phyloP scores from a whole-genome alignment of 305 asterid species.

The Fraxinus sp. region DNA sequence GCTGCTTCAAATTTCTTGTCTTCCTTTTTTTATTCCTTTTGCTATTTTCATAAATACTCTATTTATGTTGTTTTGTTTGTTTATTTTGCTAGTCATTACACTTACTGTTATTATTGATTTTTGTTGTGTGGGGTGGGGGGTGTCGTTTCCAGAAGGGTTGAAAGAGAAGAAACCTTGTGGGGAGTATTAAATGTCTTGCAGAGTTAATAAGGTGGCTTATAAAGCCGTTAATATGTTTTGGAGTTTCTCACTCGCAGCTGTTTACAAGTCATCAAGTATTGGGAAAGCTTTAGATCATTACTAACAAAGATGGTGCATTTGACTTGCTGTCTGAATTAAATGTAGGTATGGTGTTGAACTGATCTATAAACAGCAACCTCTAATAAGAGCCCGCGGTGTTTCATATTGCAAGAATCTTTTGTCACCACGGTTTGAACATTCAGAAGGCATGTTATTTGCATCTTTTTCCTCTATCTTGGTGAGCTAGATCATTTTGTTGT shows the following conservation, averaged over 20 bases:
- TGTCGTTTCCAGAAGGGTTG: not conserved
- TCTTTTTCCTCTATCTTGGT: conserved; percentile 18
- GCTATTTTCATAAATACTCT: not conserved
- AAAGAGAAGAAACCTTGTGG: conserved; percentile 20
- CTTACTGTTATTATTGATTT: not conserved
- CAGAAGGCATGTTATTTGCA: conserved; percentile 57
- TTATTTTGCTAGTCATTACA: not conserved
- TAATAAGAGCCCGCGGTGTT: conserved; percentile 96
- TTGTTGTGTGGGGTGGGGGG: conserved; percentile 5
- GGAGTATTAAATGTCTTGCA: conserved; percentile 19
- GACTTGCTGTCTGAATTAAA: conserved; percentile 33
- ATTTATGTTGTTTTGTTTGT: not conserved
- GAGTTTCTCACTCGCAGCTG: conserved; percentile 20
- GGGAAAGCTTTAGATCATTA: conserved; percentile 29
- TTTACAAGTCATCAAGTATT: conserved; percentile 27
- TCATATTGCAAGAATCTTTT: conserved; percentile 97
- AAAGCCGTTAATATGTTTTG: conserved; percentile 14
- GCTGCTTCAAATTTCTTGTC: conserved; percentile 13
- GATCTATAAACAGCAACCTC: conserved; percentile 76
- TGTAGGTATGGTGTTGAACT: conserved; percentile 90
- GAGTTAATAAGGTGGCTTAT: conserved; percentile 23
- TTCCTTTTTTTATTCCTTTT: conserved; percentile 3
- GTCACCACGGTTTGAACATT: conserved; percentile 93
- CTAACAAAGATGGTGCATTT: conserved; percentile 40
- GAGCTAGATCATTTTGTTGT: conserved; percentile 24